Percentiles rank a stretch among this genome's conserved stretches.
These are phyloP conservation scores for Kluyveromyces nonfermentans DNA, from an alignment of 805 yeast species.

Conservation along the genomic window DNA sequence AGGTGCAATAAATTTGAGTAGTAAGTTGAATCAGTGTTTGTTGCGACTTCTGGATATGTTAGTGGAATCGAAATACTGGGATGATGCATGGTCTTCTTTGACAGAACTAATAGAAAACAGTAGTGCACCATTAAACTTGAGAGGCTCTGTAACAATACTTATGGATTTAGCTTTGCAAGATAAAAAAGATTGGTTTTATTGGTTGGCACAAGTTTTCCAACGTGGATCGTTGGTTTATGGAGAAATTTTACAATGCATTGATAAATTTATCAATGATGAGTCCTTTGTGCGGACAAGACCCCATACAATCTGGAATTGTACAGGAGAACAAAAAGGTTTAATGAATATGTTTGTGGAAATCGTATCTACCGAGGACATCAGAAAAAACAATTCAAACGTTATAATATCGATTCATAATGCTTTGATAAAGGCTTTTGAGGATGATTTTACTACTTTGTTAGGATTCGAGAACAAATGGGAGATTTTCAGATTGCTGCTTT, in stretches of 20 bases:
- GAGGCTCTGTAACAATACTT: conserved; percentile 1
- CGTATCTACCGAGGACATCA: background rate
- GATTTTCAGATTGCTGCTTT: background rate
- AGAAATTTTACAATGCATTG: conserved; percentile 1
- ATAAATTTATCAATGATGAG: background rate
- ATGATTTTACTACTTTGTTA: background rate
- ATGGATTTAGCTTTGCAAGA: conserved; percentile 3
- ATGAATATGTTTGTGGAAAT: background rate
- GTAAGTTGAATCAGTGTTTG: conserved; percentile 4
- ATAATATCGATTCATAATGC: background rate
- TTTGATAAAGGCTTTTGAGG: background rate
- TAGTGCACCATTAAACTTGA: background rate
- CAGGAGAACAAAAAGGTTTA: background rate
- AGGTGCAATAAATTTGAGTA: background rate
- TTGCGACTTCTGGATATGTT: conserved; percentile 27
- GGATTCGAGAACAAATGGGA: background rate
- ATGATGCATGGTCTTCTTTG: conserved; percentile 38
- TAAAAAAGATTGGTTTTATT: conserved; percentile 1
- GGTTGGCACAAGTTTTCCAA: background rate
- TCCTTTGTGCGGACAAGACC: background rate
- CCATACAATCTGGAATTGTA: background rate
- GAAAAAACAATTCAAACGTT: background rate
- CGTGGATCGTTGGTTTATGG: background rate
- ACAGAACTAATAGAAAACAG: conserved; percentile 5
- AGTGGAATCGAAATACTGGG: conserved; percentile 38